A percentile compares a stretch with the other conserved stretches of the same genome.
phyloP scores from a whole-genome alignment of 257 asterid genomes.

The Marsdenia floribunda region DNA sequence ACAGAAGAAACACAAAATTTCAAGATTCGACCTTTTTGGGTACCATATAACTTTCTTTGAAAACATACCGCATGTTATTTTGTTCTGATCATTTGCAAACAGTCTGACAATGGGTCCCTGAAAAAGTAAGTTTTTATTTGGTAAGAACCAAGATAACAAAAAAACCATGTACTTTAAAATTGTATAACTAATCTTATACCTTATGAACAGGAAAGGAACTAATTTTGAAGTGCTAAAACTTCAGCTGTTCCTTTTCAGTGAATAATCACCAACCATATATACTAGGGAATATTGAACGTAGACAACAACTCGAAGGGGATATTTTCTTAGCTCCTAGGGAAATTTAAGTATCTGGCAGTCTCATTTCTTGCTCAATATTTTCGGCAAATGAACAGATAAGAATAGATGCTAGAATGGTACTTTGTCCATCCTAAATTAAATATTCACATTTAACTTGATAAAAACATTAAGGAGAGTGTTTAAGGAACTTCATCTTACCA shows the following conservation, averaged over 20 bases:
- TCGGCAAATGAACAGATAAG: not conserved
- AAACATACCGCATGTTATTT: constrained; percentile 90
- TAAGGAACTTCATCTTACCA: not conserved
- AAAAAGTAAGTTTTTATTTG: constrained; percentile 19
- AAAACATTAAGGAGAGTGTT: not conserved
- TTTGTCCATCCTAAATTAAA: not conserved
- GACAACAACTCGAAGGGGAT: constrained; percentile 1
- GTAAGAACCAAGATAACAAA: constrained; percentile 17
- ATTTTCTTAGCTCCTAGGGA: not conserved
- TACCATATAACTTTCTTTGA: not conserved
- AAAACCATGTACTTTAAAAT: constrained; percentile 5
- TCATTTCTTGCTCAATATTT: not conserved
- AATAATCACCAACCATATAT: constrained; percentile 3
- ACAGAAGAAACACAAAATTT: not conserved
- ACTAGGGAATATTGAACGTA: not conserved
- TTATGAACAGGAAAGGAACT: not conserved
- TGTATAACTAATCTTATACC: constrained; percentile 4
- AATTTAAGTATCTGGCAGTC: not conserved
- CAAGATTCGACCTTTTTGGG: not conserved
- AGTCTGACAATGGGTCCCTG: constrained; percentile 94
- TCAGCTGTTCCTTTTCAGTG: not conserved
- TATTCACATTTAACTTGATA: not conserved
- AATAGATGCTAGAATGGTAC: not conserved
- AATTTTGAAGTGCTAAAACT: not conserved
- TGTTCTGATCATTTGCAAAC: constrained; percentile 90